These are phyloP conservation scores for Xylaria sp. DNA, from an alignment of 2,329 filamentous ascomycete species.

Conservation along the genomic window DNA sequence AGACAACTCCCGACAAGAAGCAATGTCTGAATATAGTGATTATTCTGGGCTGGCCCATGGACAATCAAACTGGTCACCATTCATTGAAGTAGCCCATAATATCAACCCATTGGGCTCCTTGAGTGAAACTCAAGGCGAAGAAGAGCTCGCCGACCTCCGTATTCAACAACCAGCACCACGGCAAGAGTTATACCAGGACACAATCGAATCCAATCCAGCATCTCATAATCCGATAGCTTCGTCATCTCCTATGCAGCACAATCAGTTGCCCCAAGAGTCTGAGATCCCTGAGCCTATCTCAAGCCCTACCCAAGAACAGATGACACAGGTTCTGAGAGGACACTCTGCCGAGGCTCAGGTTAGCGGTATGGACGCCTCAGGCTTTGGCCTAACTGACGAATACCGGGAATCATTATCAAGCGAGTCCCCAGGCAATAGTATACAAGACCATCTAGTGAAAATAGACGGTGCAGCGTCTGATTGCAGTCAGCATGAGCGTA, in stretches of 20 bases:
- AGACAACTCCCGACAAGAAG: conserved; percentile 24
- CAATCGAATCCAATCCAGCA: not conserved
- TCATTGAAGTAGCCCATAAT: conserved; percentile 1
- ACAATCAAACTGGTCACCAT: conserved; percentile 22
- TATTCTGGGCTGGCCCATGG: conserved; percentile 27
- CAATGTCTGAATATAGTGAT: conserved; percentile 19
- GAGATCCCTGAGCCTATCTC: not conserved
- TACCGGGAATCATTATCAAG: conserved; percentile 3
- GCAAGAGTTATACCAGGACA: conserved; percentile 15
- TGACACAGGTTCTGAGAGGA: not conserved
- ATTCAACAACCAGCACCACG: not conserved
- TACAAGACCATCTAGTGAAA: conserved; percentile 15
- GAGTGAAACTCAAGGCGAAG: conserved; percentile 13
- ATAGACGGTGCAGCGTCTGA: conserved; percentile 16
- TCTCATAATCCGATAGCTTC: conserved; percentile 8
- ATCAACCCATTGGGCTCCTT: conserved; percentile 4
- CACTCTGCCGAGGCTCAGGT: conserved; percentile 10
- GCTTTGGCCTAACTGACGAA: not conserved
- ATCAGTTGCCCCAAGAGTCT: not conserved
- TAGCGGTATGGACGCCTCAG: not conserved
- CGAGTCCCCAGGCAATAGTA: conserved; percentile 5
- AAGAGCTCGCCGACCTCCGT: conserved; percentile 9
- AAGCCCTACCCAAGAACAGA: conserved; percentile 5
- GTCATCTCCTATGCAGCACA: conserved; percentile 17
- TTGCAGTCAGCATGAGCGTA: conserved; percentile 12